Conservation (phyloP, 2,329 filamentous ascomycete genomes). For the Tolypocladium pustulatum region DNA sequence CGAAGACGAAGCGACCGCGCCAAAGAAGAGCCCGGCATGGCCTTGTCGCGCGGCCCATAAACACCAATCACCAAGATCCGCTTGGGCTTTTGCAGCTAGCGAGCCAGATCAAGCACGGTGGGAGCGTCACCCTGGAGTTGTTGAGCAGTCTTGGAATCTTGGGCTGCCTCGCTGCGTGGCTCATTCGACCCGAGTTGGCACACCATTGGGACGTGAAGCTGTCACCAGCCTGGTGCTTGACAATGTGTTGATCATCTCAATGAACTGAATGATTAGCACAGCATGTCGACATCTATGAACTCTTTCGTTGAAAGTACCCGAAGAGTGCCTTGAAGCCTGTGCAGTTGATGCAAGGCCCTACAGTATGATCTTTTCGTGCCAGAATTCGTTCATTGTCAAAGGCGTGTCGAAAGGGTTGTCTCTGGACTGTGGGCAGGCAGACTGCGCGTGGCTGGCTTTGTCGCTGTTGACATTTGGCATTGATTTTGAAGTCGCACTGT, state of each 20-base stretch:
- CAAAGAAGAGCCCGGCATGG: background rate
- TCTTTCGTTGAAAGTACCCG: too few relatives aligned
- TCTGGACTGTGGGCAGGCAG: background rate
- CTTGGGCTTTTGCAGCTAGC: slow-evolving; percentile 65
- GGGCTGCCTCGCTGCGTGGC: slow-evolving; percentile 59
- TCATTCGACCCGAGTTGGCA: slow-evolving; percentile 21
- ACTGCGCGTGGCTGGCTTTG: background rate
- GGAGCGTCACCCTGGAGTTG: slow-evolving; percentile 61
- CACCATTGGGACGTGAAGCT: slow-evolving; percentile 6
- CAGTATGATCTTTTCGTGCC: background rate
- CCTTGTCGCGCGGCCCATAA: background rate
- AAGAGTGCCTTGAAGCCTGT: background rate
- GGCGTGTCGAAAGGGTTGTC: background rate
- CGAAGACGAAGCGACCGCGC: background rate
- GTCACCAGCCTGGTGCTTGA: slow-evolving; percentile 2
- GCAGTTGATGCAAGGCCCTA: background rate
- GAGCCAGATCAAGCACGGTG: slow-evolving; percentile 51
- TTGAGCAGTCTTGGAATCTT: slow-evolving; percentile 64
- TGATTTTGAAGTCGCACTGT: too few relatives aligned
- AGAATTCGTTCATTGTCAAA: background rate
- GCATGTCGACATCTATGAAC: too few relatives aligned
- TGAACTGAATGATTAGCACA: background rate
- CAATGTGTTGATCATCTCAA: background rate
- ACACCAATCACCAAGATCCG: slow-evolving; percentile 53
- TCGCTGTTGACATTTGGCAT: background rate